phyloP scores from a whole-genome alignment of 2,329 filamentous ascomycete species.

The Biscogniauxia sp. region DNA sequence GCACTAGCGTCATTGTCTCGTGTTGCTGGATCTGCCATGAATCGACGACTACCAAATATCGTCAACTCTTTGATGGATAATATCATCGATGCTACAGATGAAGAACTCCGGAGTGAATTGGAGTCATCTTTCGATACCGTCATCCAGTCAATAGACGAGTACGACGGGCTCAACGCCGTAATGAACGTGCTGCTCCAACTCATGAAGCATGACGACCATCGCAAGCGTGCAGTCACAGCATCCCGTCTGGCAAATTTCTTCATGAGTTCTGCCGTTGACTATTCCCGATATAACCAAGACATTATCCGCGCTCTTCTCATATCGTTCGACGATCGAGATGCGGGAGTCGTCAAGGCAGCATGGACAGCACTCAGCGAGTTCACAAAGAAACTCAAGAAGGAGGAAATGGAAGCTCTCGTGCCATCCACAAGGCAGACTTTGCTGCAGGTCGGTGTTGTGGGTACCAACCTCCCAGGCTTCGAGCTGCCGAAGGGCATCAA shows the following conservation, averaged over 20 bases:
- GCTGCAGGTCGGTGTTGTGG: conserved; percentile 83
- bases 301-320: conserved; percentile 87
- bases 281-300: conserved; percentile 93
- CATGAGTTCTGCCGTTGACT: conserved; percentile 74
- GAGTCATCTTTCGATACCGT: conserved; percentile 83
- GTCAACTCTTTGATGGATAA: conserved; percentile 94
- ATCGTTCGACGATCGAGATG: conserved; percentile 85
- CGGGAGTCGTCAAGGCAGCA: conserved; percentile 80
- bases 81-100: conserved; percentile 74
- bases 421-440: conserved; percentile 82
- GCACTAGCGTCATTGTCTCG: conserved; percentile 89
- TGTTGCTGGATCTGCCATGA: conserved; percentile 89
- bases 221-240: conserved; percentile 73
- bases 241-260: conserved; percentile 86
- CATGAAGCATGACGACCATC: conserved; percentile 90
- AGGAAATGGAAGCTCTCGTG: conserved; percentile 95
- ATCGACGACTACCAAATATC: conserved; percentile 81
- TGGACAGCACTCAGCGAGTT: conserved; percentile 86
- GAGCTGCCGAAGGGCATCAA: conserved; percentile 94
- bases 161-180: conserved; percentile 88
- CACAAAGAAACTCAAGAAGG: conserved; percentile 87
- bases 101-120: conserved; percentile 70
- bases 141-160: conserved; percentile 90
- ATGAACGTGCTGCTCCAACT: conserved; percentile 91
- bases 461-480: conserved; percentile 83